Evolutionary conservation across 441 rosid genomes (phyloP), one percentile per base, ranked within the genome.

Genomic region (Populus hybrid): DNA sequence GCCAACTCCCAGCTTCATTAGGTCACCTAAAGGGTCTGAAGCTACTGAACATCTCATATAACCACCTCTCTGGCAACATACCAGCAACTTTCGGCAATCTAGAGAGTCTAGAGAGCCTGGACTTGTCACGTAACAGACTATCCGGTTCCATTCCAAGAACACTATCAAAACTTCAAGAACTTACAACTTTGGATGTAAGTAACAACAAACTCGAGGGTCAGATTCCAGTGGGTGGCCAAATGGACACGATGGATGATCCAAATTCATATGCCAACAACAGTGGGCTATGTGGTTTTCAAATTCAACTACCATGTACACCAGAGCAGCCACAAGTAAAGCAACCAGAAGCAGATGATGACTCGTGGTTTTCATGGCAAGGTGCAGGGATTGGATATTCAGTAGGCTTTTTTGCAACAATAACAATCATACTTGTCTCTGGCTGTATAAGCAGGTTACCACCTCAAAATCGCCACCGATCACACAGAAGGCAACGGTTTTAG

Each of bases 161-260:
- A 18, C 75, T 85, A 9, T 73, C 77, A 18, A 81, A 78, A 59
- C 75, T 83, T 73, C 79, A 59, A 36, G 72, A 81, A 68, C 88
- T 83, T 42, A 23, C 77, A 1, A 68, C 16, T 38, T 50, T 83
- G 64, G 83, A 83, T 59, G 80, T 83, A 46, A 86, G 84, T 38
- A 75, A 81, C 82, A 85, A 77, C 76, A 73, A 70, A 23, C 85
- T 85, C 0, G 20, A 20, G 23, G 84, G 86, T 18, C 50, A 73
- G 77, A 83, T 85, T 42, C 88, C 86, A 3, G 73, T 57, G 16
- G 86, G 88, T 42, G 77, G 81, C 68, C 88, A 83, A 77, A 79
- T 83, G 84, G 84, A 81, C 73, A 79, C 80, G 0, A 83, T 86
- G 85, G 8, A 76, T 28, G 64, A 80, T 68, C 85, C 83, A 6